Percentiles rank a stretch among this genome's conserved stretches.
Evolutionary conservation across 2,329 filamentous ascomycete species (phyloP).

Genomic region (Alternaria sp.): DNA sequence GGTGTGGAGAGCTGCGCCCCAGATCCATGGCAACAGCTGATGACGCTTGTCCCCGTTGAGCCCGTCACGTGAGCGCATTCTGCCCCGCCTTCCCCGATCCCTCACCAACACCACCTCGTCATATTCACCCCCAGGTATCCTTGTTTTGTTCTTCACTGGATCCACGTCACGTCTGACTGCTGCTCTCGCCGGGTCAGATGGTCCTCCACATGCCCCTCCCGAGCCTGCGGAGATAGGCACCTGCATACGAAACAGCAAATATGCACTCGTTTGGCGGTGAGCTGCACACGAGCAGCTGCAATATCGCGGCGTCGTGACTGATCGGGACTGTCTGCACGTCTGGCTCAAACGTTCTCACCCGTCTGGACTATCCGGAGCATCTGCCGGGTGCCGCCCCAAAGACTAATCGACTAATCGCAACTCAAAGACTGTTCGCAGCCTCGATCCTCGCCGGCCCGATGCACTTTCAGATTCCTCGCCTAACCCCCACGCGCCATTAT

Average conservation of each 20-base stretch:
- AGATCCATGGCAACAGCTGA: conserved; percentile 21
- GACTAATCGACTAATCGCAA: not conserved
- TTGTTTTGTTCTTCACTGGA: conserved; percentile 10
- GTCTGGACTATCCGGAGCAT: not conserved
- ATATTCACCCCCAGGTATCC: not conserved
- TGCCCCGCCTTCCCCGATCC: conserved; percentile 3
- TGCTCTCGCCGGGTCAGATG: conserved; percentile 1
- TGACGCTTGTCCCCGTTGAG: conserved; percentile 12
- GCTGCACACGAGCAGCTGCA: conserved; percentile 21
- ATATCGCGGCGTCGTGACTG: not conserved
- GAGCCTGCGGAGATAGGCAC: conserved; percentile 7
- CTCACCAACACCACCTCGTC: conserved; percentile 2
- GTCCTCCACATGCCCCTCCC: not conserved
- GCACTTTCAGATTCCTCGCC: conserved; percentile 10
- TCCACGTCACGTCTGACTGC: conserved; percentile 25
- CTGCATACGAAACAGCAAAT: not conserved
- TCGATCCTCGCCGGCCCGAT: conserved; percentile 21
- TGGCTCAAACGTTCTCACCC: not conserved
- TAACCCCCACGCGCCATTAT: conserved; percentile 49
- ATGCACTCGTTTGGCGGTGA: conserved; percentile 16
- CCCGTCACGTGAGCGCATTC: conserved; percentile 19
- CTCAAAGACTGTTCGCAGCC: conserved; percentile 8
- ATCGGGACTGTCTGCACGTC: not conserved
- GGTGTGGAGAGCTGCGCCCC: conserved; percentile 16
- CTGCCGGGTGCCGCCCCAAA: conserved; percentile 4